These are phyloP conservation scores for Salmacisia buchloeana DNA, from an alignment of 1,284 basidiomycete species.

Conservation along the genomic window DNA sequence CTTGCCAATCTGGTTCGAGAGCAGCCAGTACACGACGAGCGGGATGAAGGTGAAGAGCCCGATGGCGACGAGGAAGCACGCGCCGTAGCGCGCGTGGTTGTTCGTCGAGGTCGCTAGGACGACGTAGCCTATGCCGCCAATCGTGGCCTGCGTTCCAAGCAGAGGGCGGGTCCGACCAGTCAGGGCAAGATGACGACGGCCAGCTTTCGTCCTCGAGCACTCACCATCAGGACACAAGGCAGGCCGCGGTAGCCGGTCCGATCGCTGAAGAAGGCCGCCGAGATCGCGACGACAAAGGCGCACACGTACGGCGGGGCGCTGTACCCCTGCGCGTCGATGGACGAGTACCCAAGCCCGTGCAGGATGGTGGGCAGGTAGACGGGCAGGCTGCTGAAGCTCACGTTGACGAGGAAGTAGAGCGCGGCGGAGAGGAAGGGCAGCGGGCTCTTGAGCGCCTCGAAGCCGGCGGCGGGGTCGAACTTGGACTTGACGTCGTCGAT, in stretches of 20 bases:
- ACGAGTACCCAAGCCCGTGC: conserved; percentile 39
- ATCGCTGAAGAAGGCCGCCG: conserved; percentile 14
- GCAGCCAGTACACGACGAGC: conserved; percentile 36
- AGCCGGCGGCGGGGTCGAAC: conserved; percentile 15
- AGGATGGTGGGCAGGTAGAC: conserved; percentile 46
- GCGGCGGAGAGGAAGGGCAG: conserved; percentile 31
- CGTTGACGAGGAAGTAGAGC: conserved; percentile 42
- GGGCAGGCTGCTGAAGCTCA: conserved; percentile 39
- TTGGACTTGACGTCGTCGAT: not conserved
- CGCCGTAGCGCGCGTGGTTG: conserved; percentile 28
- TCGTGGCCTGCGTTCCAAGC: conserved; percentile 24
- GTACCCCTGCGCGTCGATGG: conserved; percentile 32
- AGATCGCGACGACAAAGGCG: conserved; percentile 34
- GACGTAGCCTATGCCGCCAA: conserved; percentile 40
- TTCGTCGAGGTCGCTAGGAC: conserved; percentile 29
- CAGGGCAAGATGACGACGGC: no score
- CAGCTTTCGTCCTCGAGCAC: no score
- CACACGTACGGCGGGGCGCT: conserved; percentile 38
- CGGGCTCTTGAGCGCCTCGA: conserved; percentile 29
- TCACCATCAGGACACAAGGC: not conserved
- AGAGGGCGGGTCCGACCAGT: no score
- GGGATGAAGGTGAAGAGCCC: conserved; percentile 43
- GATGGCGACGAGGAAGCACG: conserved; percentile 32
- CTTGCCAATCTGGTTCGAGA: conserved; percentile 33
- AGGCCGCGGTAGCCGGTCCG: conserved; percentile 32